Percentiles rank a stretch among this genome's conserved stretches.
phyloP scores from a whole-genome alignment of 495 filamentous ascomycete species.

The Amphirosellinia nigrospora region DNA sequence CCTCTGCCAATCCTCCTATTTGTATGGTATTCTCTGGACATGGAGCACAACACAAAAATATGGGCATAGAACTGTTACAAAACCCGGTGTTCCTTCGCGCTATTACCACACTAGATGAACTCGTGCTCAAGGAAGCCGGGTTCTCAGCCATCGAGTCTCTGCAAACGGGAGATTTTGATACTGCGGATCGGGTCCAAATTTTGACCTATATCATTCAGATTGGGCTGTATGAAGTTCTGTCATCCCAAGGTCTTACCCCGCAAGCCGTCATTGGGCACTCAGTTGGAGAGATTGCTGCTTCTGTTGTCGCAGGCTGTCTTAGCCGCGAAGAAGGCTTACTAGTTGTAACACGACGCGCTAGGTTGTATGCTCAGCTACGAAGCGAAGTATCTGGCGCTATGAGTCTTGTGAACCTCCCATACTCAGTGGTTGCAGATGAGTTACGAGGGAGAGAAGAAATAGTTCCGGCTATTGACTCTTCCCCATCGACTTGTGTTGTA shows the following conservation, averaged over 20 bases:
- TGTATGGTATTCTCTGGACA: slow-evolving; percentile 24
- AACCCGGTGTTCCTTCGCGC: slow-evolving; percentile 34
- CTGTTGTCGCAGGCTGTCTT: slow-evolving; percentile 51
- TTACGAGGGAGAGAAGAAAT: slow-evolving; percentile 35
- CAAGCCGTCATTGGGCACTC: slow-evolving; percentile 51
- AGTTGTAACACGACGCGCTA: background rate
- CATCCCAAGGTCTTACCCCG: slow-evolving; percentile 34
- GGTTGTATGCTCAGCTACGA: slow-evolving; percentile 38
- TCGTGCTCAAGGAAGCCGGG: background rate
- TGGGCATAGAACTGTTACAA: slow-evolving; percentile 19
- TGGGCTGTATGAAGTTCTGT: slow-evolving; percentile 40
- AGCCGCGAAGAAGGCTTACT: slow-evolving; percentile 35
- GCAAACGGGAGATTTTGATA: slow-evolving; percentile 25
- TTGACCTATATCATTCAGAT: slow-evolving; percentile 52
- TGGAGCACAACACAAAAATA: slow-evolving; percentile 29
- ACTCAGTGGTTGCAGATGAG: slow-evolving; percentile 31
- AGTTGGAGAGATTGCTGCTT: slow-evolving; percentile 55
- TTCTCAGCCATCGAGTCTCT: slow-evolving; percentile 2
- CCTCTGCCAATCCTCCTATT: background rate
- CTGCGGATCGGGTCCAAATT: slow-evolving; percentile 45
- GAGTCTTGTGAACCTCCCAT: slow-evolving; percentile 43
- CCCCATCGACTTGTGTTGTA: slow-evolving; percentile 52
- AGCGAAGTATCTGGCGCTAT: slow-evolving; percentile 44
- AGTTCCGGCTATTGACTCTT: slow-evolving; percentile 49
- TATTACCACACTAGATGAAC: slow-evolving; percentile 19